Evolutionary conservation across 768 basidiomycete genomes (phyloP).

Genomic region (Mycena sanguinolenta): DNA sequence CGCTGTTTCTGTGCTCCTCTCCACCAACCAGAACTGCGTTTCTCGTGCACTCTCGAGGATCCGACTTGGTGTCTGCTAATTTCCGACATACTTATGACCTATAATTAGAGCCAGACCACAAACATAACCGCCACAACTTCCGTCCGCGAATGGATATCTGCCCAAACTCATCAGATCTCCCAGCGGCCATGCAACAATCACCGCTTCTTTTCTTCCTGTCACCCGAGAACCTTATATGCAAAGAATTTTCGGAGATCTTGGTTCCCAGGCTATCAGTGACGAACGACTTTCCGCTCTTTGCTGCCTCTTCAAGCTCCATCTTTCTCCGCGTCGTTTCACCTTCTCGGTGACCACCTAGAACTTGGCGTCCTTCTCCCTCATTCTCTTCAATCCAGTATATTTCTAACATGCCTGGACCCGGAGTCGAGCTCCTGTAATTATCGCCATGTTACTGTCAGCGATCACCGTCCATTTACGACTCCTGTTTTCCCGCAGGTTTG

Average conservation of each 20-base stretch:
- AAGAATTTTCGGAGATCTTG: neutral
- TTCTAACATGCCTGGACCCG: slow-evolving; percentile 32
- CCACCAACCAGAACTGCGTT: too few relatives aligned
- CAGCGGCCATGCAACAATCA: neutral
- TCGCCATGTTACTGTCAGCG: neutral
- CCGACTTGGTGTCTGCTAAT: too few relatives aligned
- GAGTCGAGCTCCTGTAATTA: slow-evolving; percentile 35
- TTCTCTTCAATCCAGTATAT: neutral
- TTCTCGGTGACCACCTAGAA: neutral
- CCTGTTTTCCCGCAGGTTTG: slow-evolving; percentile 23
- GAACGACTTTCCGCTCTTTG: neutral
- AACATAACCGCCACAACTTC: too few relatives aligned
- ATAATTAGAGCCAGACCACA: too few relatives aligned
- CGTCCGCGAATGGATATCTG: neutral
- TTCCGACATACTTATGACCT: too few relatives aligned
- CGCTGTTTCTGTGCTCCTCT: too few relatives aligned
- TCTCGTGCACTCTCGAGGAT: too few relatives aligned
- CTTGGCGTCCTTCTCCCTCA: neutral
- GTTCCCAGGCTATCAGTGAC: neutral
- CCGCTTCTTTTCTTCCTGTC: neutral
- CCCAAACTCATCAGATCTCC: too few relatives aligned
- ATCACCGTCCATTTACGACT: slow-evolving; percentile 6
- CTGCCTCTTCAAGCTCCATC: neutral
- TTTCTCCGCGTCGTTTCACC: too few relatives aligned
- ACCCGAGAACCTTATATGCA: neutral